Evolutionary conservation across 805 yeast genomes (phyloP), one percentile per base, ranked within the genome.

Genomic region (Helenozyma baotianmanensis): DNA sequence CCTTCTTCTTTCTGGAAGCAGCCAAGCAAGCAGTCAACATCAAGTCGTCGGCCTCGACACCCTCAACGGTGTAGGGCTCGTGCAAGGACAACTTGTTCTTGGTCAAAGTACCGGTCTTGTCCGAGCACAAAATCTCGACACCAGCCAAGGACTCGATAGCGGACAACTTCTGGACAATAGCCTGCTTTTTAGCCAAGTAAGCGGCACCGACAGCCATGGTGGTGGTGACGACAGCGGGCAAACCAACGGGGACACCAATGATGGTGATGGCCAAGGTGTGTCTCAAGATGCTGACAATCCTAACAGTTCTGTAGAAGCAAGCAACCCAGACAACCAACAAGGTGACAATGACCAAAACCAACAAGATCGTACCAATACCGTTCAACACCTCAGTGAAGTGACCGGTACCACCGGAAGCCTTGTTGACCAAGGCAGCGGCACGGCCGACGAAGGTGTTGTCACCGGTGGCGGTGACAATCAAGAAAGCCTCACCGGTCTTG

Each of bases 131-230:
- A 69, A 88, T 86, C 73, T 89, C 96, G 60, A 88, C 96, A 80
- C 96, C 96, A 50, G 96, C 97, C 54, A 88, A 74, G 45, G 96
- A 88, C 73, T 88, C 97, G 72, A 88, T 88, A 51, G 96, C 96
- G 65, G 95, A 84, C 59, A 88, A 76, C 66, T 88, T 88, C 72
- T 88, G 96, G 56, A 88, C 97, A 76, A 88, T 88, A 53, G 96
- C 96, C 72, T 86, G 86, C 72, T 87, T 88, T 79, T 87, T 85
- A 57, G 96, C 96, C 61, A 88, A 75, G 82, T 88, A 86, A 62
- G 96, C 96, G 66, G 96, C 97, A 80, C 97, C 97, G 70, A 89
- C 97, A 68, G 97, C 97, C 96, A 88, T 87, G 65, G 96, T 88
- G 57, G 96, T 88, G 75, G 96, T 88, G 52, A 87, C 96, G 60